These are phyloP conservation scores for Pleurozium schreberi DNA, from an alignment of 225 moss, liverwort and hornwort species.

Conservation along the genomic window DNA sequence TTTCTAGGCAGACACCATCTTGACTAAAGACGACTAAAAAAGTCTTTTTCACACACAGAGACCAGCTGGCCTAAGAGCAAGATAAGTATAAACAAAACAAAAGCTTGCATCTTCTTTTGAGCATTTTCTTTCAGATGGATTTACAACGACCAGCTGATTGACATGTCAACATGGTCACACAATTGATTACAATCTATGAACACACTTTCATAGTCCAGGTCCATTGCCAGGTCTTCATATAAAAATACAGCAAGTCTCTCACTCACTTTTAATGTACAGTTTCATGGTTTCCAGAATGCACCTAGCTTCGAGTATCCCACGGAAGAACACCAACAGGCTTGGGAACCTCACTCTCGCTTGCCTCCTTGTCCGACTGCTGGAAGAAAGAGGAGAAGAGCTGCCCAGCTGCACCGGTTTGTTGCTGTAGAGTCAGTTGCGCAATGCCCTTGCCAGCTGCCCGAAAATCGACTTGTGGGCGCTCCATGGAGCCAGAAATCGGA, in stretches of 20 bases:
- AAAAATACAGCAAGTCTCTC: neutral
- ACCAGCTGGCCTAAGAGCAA: neutral
- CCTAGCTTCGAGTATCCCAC: constrained; percentile 30
- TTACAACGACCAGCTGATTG: neutral
- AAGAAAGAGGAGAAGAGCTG: constrained; percentile 43
- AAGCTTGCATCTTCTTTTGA: neutral
- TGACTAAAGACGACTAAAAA: neutral
- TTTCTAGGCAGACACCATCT: neutral
- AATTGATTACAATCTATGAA: neutral
- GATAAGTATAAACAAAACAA: neutral
- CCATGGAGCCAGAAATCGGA: constrained; percentile 56
- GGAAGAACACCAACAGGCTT: constrained; percentile 36
- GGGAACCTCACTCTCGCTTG: constrained; percentile 12
- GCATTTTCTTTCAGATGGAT: neutral
- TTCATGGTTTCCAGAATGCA: neutral
- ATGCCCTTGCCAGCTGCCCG: constrained; percentile 64
- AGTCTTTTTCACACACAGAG: neutral
- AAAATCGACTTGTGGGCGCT: constrained; percentile 70
- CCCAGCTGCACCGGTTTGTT: constrained; percentile 30
- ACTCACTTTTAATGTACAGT: neutral
- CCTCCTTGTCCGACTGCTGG: constrained; percentile 23
- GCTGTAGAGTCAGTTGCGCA: constrained; percentile 62
- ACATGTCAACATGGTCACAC: neutral
- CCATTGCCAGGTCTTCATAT: neutral
- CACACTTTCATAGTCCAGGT: neutral